These are phyloP conservation scores for Cytauxzoon felis DNA, from an alignment of 169 alveolate genomes.

Conservation along the genomic window DNA sequence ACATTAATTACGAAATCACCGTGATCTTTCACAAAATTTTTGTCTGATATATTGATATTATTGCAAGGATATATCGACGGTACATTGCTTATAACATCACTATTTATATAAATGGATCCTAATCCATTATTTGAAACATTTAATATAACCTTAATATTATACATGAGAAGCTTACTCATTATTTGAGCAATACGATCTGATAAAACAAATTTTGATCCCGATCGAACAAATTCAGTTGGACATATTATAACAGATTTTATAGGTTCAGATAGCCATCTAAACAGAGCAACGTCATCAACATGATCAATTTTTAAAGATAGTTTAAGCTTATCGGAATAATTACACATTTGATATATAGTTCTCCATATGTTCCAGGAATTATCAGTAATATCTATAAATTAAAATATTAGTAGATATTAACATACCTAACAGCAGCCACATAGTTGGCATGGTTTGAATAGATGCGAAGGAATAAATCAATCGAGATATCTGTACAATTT, in stretches of 20 bases:
- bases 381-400: slow-evolving; percentile 12
- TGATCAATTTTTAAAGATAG: slow-evolving; percentile 26
- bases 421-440: no score
- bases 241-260: slow-evolving; percentile 27
- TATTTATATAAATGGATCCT: no score
- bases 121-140: no score
- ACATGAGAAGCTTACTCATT: slow-evolving; percentile 3
- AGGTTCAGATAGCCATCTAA: slow-evolving; percentile 54
- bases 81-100: no score
- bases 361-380: slow-evolving; percentile 51
- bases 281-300: slow-evolving; percentile 9
- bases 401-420: no score
- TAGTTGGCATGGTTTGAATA: slow-evolving; percentile 40
- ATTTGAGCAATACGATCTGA: neutral
- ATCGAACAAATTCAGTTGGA: slow-evolving; percentile 2
- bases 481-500: slow-evolving; percentile 36
- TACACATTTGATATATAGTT: slow-evolving; percentile 45
- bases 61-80: no score
- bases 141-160: slow-evolving; percentile 29
- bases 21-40: no score
- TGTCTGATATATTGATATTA: no score
- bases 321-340: slow-evolving; percentile 25
- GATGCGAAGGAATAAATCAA: slow-evolving; percentile 18
- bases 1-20: no score
- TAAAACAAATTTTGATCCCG: slow-evolving; percentile 3